Base-by-base conservation (phyloP, 225 moss, liverwort and hornwort genomes). In the Marchantia paleacea region DNA sequence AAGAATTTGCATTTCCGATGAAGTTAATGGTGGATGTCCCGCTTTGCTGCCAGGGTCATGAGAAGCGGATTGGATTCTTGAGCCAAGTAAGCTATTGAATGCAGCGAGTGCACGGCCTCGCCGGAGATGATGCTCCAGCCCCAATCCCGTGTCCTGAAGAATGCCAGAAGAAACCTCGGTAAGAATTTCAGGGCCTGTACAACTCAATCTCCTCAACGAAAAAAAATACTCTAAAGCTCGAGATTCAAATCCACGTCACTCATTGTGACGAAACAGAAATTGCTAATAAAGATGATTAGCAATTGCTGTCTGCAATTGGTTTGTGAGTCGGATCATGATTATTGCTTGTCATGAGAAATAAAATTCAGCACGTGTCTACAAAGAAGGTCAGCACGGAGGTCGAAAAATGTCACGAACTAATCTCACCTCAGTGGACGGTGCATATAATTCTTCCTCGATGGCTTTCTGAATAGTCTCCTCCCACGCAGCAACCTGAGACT, bases 21-120 rank as follows among this genome's bases (percentile, higher is more conserved):
- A 80, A 75, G 84, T 86, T 48, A 85, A 31, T 58, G 73, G 78
- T 52, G 72, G 67, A 70, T 77, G 16, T 39, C 78, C 83, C 24
- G 81, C 14, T 78, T 76, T 88, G 81, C 80, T 78, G 31, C 60
- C 28, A 25, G 73, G 51, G 5, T 88, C 88, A 68, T 66, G 83
- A 2, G 77, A 72, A 64, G 61, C 13, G 66, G 65, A 69, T 58
- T 87, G 82, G 29, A 91, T 73, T 72, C 97, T 92, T 71, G 88
- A 82, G 57, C 85, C 80, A 52, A 94, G 85, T 70, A 97, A 76
- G 61, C 82, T 88, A 80, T 84, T 90, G 81, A 97, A 97, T 50
- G 97, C 94, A 78, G 92, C 93, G 52, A 94, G 70, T 67, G 85
- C 92, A 84, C 92, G 92, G 78, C 97, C 97, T 75, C 92, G 89